Evolutionary conservation across 2,329 filamentous ascomycete genomes (phyloP).

Genomic region (Tolypocladium inflatum): DNA sequence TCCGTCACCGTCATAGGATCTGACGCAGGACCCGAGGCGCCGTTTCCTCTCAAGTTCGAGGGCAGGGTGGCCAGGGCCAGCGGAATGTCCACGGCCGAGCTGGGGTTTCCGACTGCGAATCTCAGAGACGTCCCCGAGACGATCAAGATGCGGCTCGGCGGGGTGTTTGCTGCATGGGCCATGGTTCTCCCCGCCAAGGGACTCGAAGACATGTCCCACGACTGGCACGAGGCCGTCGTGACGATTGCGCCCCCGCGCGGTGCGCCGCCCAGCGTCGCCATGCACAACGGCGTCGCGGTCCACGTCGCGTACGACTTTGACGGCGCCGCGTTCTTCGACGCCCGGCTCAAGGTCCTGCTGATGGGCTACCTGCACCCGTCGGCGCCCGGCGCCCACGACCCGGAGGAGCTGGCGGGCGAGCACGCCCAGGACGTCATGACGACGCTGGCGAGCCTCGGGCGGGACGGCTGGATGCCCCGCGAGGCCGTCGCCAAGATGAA

Average conservation of each 20-base stretch:
- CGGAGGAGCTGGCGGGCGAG: conserved; percentile 16
- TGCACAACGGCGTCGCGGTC: conserved; percentile 39
- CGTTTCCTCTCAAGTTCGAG: conserved; percentile 43
- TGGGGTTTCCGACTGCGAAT: conserved; percentile 45
- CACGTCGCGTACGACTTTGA: conserved; percentile 45
- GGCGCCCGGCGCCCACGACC: conserved; percentile 7
- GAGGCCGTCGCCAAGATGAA: conserved; percentile 27
- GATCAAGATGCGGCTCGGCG: conserved; percentile 43
- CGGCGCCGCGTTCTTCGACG: conserved; percentile 27
- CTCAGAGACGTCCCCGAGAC: conserved; percentile 41
- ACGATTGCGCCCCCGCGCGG: conserved; percentile 42
- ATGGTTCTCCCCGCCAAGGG: conserved; percentile 23
- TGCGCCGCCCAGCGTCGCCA: conserved; percentile 33
- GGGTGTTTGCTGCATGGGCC: conserved; percentile 59
- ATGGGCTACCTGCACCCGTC: conserved; percentile 48
- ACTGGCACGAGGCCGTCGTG: conserved; percentile 53
- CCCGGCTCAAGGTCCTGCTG: conserved; percentile 41
- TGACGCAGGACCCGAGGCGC: conserved; percentile 40
- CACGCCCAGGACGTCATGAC: conserved; percentile 31
- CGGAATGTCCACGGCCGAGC: conserved; percentile 25
- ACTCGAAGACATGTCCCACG: conserved; percentile 21
- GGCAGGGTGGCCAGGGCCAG: conserved; percentile 38
- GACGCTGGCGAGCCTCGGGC: conserved; percentile 34
- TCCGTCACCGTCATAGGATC: conserved; percentile 31
- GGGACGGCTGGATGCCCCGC: conserved; percentile 34